Base-by-base conservation (phyloP, 2,329 filamentous ascomycete genomes). In the Hymenoscyphus albidus region DNA sequence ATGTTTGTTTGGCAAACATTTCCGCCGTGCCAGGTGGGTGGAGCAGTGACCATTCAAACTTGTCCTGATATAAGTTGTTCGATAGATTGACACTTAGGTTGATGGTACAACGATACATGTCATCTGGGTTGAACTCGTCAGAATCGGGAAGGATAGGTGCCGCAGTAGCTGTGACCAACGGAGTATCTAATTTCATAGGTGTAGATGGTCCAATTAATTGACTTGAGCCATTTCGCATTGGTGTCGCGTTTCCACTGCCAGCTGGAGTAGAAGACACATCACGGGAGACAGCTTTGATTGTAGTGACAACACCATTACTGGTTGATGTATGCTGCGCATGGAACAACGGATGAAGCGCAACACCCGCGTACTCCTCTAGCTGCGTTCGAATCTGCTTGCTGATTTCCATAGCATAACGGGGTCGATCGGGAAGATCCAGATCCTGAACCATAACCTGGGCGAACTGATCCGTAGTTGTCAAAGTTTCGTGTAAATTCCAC, bases 41-140 rank as follows among this genome's bases (percentile, higher is more conserved):
- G 18, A 97, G 82, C 22, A 99, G 81, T 5, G 94, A 98, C 94
- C 94, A 98, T 76, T 98, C 94, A 69, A 99, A 98, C 74, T 93
- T 97, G 81, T 99, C 95, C 3, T 92, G 96, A 77, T 97, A 98
- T 13, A 98, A 84, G 71, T 91, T 88, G 63, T 96, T 96, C 62
- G 93, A 88, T 27, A 98, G 83, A 74, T 97, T 97, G 73, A 99
- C 91, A 75, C 91, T 97, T 56, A 99, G 81, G 56, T 87, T 91
- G 70, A 99, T 88, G 72, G 98, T 90, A 76, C 95, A 98, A 59
- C 95, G 88, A 77, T 98, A 97, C 2, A 92, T 93, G 76, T 98
- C 94, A 74, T 97, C 93, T 3, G 92, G 93, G 74, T 96, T 96
- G 73, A 89, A 85, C 51, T 93, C 86, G 69, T 91, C 90, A 40